A percentile compares a stretch with the other conserved stretches of the same genome.
Conservation (phyloP, 2,329 filamentous ascomycete species). For the Pestalotiopsis fici region DNA sequence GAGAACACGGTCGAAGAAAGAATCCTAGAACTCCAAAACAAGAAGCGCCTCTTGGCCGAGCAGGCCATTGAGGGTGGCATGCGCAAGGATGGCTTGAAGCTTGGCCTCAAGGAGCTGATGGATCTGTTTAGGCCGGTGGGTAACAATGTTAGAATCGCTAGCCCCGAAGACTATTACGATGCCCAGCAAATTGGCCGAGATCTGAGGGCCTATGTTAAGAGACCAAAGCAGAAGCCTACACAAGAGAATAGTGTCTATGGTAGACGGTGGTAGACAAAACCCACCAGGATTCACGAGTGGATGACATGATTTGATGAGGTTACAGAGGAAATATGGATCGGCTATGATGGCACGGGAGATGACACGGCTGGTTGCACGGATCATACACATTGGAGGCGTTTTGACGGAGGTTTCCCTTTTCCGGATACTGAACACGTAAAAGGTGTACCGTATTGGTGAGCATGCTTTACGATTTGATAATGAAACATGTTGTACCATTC, state of each 20-base stretch:
- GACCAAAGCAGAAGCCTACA: slow-evolving; percentile 17
- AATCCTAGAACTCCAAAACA: slow-evolving; percentile 91
- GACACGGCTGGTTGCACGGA: too few species aligned
- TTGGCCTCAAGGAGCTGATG: slow-evolving; percentile 92
- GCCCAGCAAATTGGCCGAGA: slow-evolving; percentile 11
- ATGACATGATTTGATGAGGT: neutral
- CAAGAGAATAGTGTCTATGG: slow-evolving; percentile 42
- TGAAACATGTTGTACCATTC: too few species aligned
- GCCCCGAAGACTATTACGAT: neutral
- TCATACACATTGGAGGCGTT: too few species aligned
- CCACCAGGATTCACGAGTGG: neutral
- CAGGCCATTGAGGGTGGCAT: slow-evolving; percentile 84
- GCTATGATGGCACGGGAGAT: too few species aligned
- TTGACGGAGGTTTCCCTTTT: too few species aligned
- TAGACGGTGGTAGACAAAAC: slow-evolving; percentile 35
- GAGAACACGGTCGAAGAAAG: slow-evolving; percentile 86
- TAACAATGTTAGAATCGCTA: slow-evolving; percentile 27
- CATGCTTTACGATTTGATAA: too few species aligned
- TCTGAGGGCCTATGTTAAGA: slow-evolving; percentile 10
- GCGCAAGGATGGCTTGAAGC: slow-evolving; percentile 73
- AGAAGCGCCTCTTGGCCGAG: slow-evolving; percentile 89
- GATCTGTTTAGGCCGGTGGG: slow-evolving; percentile 77
- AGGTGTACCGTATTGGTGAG: too few species aligned
- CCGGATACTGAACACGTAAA: too few species aligned
- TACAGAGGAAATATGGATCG: neutral